phyloP scores from a whole-genome alignment of 1,284 basidiomycete genomes.

The Xerocomus nothofagi region DNA sequence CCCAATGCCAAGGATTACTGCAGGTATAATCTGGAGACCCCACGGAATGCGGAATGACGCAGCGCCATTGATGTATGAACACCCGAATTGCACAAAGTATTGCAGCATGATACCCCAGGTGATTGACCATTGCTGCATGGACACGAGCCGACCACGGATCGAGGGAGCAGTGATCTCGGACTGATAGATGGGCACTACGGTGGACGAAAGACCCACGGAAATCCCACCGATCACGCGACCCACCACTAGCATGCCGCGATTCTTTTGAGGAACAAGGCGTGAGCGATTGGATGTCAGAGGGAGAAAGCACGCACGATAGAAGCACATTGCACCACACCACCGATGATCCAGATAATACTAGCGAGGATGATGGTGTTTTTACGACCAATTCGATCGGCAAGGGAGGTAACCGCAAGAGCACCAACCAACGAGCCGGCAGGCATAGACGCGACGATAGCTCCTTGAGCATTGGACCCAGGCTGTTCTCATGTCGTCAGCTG shows the following conservation, averaged over 20 bases:
- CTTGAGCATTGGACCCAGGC: slow-evolving; percentile 59
- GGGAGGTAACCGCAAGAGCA: slow-evolving; percentile 56
- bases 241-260: slow-evolving; percentile 66
- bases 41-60: slow-evolving; percentile 80
- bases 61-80: slow-evolving; percentile 66
- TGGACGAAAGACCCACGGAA: slow-evolving; percentile 57
- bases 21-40: slow-evolving; percentile 78
- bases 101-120: slow-evolving; percentile 76
- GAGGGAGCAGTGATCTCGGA: slow-evolving; percentile 68
- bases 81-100: slow-evolving; percentile 74
- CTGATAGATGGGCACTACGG: slow-evolving; percentile 70
- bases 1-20: slow-evolving; percentile 63
- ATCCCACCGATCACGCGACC: slow-evolving; percentile 67
- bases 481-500: slow-evolving; percentile 21
- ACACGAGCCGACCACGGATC: slow-evolving; percentile 74
- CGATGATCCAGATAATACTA: slow-evolving; percentile 71
- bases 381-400: slow-evolving; percentile 67
- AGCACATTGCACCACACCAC: slow-evolving; percentile 38
- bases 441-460: slow-evolving; percentile 78
- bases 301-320: slow-evolving; percentile 17
- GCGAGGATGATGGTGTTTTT: slow-evolving; percentile 63
- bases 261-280: slow-evolving; percentile 35
- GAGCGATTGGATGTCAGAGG: neutral
- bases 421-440: slow-evolving; percentile 69
- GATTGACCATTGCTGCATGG: slow-evolving; percentile 78